phyloP scores from a whole-genome alignment of 2,329 filamentous ascomycete species.

The Akanthomyces dipterigenus region DNA sequence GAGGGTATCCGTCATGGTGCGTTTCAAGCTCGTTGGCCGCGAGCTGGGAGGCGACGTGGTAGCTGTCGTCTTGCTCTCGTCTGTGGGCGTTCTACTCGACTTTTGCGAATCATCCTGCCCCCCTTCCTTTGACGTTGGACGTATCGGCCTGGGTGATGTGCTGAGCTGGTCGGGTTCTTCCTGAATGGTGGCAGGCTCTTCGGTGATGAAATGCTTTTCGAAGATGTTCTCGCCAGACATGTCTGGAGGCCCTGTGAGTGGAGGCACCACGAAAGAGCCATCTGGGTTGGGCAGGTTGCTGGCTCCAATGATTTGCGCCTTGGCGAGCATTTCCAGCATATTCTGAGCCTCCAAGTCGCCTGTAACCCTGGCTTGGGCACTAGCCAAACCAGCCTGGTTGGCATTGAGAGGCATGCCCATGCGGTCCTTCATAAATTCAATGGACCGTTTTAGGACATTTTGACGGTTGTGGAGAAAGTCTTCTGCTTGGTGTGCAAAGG shows the following conservation, averaged over 20 bases:
- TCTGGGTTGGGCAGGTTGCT: conserved; percentile 51
- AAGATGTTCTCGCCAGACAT: conserved; percentile 73
- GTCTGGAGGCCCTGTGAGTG: conserved; percentile 74
- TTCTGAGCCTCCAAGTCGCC: conserved; percentile 83
- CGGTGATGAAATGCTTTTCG: conserved; percentile 67
- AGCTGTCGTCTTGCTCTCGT: conserved; percentile 47
- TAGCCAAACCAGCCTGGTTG: conserved; percentile 68
- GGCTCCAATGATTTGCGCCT: conserved; percentile 69
- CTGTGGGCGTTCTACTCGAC: conserved; percentile 48
- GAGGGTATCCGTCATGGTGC: conserved; percentile 80
- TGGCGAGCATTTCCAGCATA: conserved; percentile 82
- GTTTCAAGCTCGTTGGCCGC: conserved; percentile 64
- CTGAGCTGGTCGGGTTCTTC: conserved; percentile 15
- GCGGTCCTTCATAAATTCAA: conserved; percentile 94
- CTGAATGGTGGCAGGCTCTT: conserved; percentile 33
- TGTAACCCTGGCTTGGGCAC: conserved; percentile 72
- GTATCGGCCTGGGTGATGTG: conserved; percentile 15
- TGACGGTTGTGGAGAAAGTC: conserved; percentile 87
- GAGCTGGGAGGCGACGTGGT: conserved; percentile 45
- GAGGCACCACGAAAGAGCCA: conserved; percentile 38
- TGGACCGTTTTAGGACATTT: conserved; percentile 84
- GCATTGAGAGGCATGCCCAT: conserved; percentile 66
- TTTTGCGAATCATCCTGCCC: conserved; percentile 34
- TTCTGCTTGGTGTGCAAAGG: conserved; percentile 91
- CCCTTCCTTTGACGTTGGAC: conserved; percentile 16